Percentiles rank a stretch among this genome's conserved stretches.
These are phyloP conservation scores for Lentinus brumalis DNA, from an alignment of 768 basidiomycete species.

Conservation along the genomic window DNA sequence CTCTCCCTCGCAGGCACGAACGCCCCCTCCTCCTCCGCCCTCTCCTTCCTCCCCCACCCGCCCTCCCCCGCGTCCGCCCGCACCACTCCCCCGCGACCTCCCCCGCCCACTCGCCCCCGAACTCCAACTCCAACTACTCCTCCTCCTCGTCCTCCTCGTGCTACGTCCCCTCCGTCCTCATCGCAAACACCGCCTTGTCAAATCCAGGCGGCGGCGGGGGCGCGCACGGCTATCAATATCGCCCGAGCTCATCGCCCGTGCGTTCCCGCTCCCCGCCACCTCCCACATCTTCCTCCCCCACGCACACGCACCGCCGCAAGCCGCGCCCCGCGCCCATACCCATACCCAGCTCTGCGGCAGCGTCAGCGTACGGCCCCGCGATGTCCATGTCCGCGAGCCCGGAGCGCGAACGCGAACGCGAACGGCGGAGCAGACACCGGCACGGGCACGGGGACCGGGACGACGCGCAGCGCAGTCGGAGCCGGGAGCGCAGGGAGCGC, in stretches of 20 bases:
- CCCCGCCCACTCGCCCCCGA: slow-evolving; percentile 2
- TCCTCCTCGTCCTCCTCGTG: neutral
- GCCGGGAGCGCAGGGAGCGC: neutral
- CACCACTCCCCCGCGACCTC: slow-evolving; percentile 2
- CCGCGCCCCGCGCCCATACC: slow-evolving; percentile 16
- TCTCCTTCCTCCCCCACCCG: slow-evolving; percentile 30
- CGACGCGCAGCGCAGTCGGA: neutral
- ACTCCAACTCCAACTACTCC: too few species aligned
- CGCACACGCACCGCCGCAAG: slow-evolving; percentile 11
- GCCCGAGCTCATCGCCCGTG: slow-evolving; percentile 10
- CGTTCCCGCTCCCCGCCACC: slow-evolving; percentile 15
- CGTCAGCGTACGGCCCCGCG: neutral
- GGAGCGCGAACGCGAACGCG: slow-evolving; percentile 23
- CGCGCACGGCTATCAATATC: neutral
- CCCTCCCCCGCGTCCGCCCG: slow-evolving; percentile 16
- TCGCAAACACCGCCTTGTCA: neutral
- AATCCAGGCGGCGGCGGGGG: neutral
- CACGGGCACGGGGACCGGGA: too few species aligned
- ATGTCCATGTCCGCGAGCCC: slow-evolving; percentile 10
- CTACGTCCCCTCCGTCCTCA: neutral
- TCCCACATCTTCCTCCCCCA: neutral
- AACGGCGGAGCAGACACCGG: slow-evolving; percentile 14
- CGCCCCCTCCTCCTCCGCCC: slow-evolving; percentile 15
- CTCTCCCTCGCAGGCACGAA: slow-evolving; percentile 18
- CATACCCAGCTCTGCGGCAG: neutral